These are phyloP conservation scores for Didymosphaeria variabile DNA, from an alignment of 2,329 filamentous ascomycete genomes.

Conservation along the genomic window DNA sequence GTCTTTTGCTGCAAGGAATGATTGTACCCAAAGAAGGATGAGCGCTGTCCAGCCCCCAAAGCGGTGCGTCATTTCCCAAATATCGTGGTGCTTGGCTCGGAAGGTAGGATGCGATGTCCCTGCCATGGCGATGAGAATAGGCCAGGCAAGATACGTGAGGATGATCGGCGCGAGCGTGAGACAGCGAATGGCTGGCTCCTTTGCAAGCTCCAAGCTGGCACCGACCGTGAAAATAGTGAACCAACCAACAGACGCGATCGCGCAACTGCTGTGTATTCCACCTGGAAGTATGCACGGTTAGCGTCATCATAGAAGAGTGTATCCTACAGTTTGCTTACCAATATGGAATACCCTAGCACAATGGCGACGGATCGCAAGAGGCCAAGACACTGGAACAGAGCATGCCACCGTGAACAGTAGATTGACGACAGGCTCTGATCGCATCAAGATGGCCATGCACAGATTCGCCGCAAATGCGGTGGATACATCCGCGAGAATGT, in stretches of 20 bases:
- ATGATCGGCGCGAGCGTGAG: constrained; percentile 33
- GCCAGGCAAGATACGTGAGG: constrained; percentile 42
- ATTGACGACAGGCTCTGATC: constrained; percentile 50
- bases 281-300: background rate
- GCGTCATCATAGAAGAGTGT: background rate
- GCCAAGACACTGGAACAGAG: constrained; percentile 41
- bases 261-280: constrained; percentile 49
- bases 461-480: constrained; percentile 52
- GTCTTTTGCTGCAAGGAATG: constrained; percentile 38
- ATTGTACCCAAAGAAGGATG: constrained; percentile 47
- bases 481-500: constrained; percentile 40
- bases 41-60: constrained; percentile 50
- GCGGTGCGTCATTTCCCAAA: constrained; percentile 48
- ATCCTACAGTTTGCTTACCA: constrained; percentile 24
- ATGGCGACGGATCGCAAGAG: constrained; percentile 43
- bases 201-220: constrained; percentile 44
- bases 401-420: constrained; percentile 47
- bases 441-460: constrained; percentile 43
- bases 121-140: constrained; percentile 42
- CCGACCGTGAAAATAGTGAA: constrained; percentile 55
- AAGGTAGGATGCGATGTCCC: constrained; percentile 42
- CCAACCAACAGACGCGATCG: constrained; percentile 51
- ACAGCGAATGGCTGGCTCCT: constrained; percentile 27
- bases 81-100: constrained; percentile 44
- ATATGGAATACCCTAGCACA: constrained; percentile 48